These are phyloP conservation scores for Pancytospora philotis DNA, from an alignment of 371 early-diverging fungal species.

Conservation along the genomic window DNA sequence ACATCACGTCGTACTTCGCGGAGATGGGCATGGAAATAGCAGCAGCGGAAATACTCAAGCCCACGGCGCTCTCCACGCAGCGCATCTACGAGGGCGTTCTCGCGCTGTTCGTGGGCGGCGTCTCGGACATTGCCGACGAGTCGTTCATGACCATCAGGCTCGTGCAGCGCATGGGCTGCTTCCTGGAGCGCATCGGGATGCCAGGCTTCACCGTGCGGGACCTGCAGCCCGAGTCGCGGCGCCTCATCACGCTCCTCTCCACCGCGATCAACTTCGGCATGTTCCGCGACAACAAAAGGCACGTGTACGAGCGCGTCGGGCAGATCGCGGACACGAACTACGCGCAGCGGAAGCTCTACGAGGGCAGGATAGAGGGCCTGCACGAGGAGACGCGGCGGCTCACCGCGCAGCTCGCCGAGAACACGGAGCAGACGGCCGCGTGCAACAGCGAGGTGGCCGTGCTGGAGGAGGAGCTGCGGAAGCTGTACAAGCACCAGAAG, in stretches of 20 bases:
- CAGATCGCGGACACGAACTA: slow-evolving; percentile 31
- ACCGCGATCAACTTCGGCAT: slow-evolving; percentile 44
- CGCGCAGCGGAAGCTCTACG: slow-evolving; percentile 19
- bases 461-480: slow-evolving; percentile 39
- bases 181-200: slow-evolving; percentile 41
- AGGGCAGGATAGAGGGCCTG: slow-evolving; percentile 7
- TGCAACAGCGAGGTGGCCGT: slow-evolving; percentile 30
- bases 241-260: slow-evolving; percentile 37
- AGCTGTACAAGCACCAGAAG: slow-evolving; percentile 34
- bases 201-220: slow-evolving; percentile 32
- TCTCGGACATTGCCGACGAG: background rate
- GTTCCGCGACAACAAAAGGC: slow-evolving; percentile 48
- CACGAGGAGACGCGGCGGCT: slow-evolving; percentile 21
- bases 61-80: slow-evolving; percentile 9
- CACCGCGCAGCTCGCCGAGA: slow-evolving; percentile 16
- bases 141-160: slow-evolving; percentile 16
- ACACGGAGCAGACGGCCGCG: slow-evolving; percentile 17
- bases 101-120: background rate
- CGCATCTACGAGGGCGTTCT: slow-evolving; percentile 38
- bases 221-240: slow-evolving; percentile 32
- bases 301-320: slow-evolving; percentile 39
- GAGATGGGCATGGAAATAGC: slow-evolving; percentile 45
- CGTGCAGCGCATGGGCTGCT: slow-evolving; percentile 27
- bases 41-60: slow-evolving; percentile 41
- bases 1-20: slow-evolving; percentile 40